Evolutionary conservation across 2,329 filamentous ascomycete species (phyloP).

Genomic region (Dactylella cylindrospora): DNA sequence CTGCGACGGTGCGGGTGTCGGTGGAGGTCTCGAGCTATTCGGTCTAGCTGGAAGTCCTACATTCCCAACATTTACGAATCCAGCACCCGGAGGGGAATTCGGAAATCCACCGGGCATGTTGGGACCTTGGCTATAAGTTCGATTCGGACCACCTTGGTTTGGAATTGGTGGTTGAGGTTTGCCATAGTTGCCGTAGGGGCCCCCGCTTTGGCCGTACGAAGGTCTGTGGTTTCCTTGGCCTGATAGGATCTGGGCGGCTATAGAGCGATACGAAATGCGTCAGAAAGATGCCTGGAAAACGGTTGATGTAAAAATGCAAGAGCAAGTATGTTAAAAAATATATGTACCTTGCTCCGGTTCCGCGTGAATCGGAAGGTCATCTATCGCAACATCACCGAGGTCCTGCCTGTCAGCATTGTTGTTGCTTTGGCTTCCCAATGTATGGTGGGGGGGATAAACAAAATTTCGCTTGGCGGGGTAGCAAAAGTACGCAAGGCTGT

Average conservation of each 20-base stretch:
- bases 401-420: conserved; percentile 21
- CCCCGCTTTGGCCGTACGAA: conserved; percentile 23
- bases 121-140: conserved; percentile 21
- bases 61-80: conserved; percentile 29
- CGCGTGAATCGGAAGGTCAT: conserved; percentile 41
- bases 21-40: conserved; percentile 62
- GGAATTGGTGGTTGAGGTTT: conserved; percentile 43
- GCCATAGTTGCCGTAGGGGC: conserved; percentile 15
- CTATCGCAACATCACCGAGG: conserved; percentile 6
- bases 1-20: conserved; percentile 62
- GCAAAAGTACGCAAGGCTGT: no score
- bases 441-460: conserved; percentile 7
- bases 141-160: conserved; percentile 15
- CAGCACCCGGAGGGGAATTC: conserved; percentile 27
- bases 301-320: no score
- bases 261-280: neutral
- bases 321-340: no score
- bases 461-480: conserved; percentile 35
- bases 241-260: conserved; percentile 40
- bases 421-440: neutral
- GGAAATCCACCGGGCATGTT: conserved; percentile 36
- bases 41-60: conserved; percentile 39
- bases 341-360: conserved; percentile 41
- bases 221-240: conserved; percentile 11
- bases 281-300: no score